phyloP scores from a whole-genome alignment of 208 protist species.

The Trypanosoma avium region DNA sequence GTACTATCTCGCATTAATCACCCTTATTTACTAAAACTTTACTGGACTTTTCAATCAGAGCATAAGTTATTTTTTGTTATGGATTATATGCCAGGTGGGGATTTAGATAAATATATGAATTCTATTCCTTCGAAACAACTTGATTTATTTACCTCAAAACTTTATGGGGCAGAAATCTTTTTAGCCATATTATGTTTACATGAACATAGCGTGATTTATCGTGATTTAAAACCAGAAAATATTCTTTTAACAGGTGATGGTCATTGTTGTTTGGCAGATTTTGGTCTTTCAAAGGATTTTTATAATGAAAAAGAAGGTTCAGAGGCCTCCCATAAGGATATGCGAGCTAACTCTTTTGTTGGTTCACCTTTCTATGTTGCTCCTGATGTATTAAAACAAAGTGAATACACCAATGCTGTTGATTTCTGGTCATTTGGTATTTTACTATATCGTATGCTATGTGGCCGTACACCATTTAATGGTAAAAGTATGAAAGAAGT shows the following conservation, averaged over 20 bases:
- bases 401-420: constrained; percentile 95
- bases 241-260: constrained; percentile 85
- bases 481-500: constrained; percentile 92
- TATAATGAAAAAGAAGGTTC: constrained; percentile 82
- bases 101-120: constrained; percentile 94
- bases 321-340: constrained; percentile 66
- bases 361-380: constrained; percentile 94
- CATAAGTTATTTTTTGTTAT: constrained; percentile 95
- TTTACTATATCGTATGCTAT: constrained; percentile 97
- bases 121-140: constrained; percentile 81
- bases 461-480: constrained; percentile 94
- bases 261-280: constrained; percentile 90
- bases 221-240: constrained; percentile 94
- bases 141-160: constrained; percentile 79
- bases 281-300: constrained; percentile 93
- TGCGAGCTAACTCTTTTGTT: constrained; percentile 91
- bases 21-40: constrained; percentile 93
- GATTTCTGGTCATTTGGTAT: constrained; percentile 99
- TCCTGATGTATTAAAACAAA: constrained; percentile 93
- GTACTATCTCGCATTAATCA: constrained; percentile 93
- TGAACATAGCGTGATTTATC: constrained; percentile 93
- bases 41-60: constrained; percentile 97
- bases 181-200: constrained; percentile 93
- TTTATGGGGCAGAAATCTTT: constrained; percentile 94
- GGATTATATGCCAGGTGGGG: constrained; percentile 95